Base-by-base conservation (phyloP, 2,329 filamentous ascomycete species). In the Penicillium sp. region DNA sequence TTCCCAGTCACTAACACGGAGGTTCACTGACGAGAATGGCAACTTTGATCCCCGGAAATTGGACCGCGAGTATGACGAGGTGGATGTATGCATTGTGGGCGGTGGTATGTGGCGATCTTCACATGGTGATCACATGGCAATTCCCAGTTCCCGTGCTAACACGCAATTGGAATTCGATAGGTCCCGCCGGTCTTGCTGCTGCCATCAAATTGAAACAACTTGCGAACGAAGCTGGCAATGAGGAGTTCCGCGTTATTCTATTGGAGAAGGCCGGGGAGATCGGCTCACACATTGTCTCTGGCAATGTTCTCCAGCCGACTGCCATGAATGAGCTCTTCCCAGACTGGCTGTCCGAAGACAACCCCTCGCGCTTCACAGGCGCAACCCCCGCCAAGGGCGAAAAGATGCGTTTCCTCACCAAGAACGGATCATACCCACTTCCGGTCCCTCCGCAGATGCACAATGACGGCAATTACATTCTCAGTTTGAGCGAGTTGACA, bases 381-480 rank as follows among this genome's bases (percentile, higher is more conserved):
- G 91, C 89, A 57, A 99, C 95, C 1, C 88, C 92, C 21, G 93
- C 92, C 4, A 89, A 85, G 62, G 80, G 80, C 50, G 95, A 99
- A 70, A 88, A 87, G 77, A 96, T 99, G 93, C 88, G 91, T 66
- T 97, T 97, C 77, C 83, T 99, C 60, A 98, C 93, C 47, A 90
- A 93, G 79, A 89, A 82, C 53, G 81, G 81, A 60, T 81, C 92
- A 0, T 86, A 96, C 56, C 91, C 92, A 6, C 81, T 98, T 53
- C 95, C 93, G 1, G 87, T 88, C 13, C 95, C 95, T 45, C 95
- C 95, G 31, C 95, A 98, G 79, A 99, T 99, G 95, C 87, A 93
- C 80, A 99, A 99, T 74, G 86, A 96, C 69, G 95, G 95, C 65
- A 99, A 99, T 78, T 98, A 96, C 76, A 99, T 99, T 65, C 87